A percentile compares a stretch with the other conserved stretches of the same genome.
Conservation (phyloP, 768 basidiomycete genomes). For the Trametes cinnabarina region DNA sequence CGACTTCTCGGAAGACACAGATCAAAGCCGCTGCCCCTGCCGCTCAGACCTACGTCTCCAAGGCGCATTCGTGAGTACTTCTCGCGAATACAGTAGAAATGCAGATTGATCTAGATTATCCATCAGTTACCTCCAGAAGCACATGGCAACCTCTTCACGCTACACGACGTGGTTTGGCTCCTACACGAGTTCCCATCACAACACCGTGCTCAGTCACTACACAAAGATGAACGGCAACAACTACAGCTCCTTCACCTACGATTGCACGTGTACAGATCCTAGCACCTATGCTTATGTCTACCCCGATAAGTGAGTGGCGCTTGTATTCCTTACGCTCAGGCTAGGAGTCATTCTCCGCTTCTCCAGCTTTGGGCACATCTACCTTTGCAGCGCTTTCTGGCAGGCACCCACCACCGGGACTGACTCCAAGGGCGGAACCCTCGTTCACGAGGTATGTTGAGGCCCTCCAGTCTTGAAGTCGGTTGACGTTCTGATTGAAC, state of each 20-base stretch:
- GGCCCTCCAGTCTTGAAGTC: too few species aligned
- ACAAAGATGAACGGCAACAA: slow-evolving; percentile 9
- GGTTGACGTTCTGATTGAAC: neutral
- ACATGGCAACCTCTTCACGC: slow-evolving; percentile 38
- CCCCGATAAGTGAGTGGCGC: neutral
- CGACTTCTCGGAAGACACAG: slow-evolving; percentile 32
- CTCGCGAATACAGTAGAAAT: neutral
- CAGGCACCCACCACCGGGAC: slow-evolving; percentile 35
- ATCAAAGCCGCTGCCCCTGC: slow-evolving; percentile 39
- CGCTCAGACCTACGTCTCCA: slow-evolving; percentile 40
- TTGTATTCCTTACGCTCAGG: neutral
- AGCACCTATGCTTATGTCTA: slow-evolving; percentile 5
- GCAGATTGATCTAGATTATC: neutral
- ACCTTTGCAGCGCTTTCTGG: slow-evolving; percentile 9
- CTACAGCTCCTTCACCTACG: slow-evolving; percentile 5
- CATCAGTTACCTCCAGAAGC: slow-evolving; percentile 33
- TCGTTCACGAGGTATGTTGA: slow-evolving; percentile 12
- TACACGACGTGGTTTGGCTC: slow-evolving; percentile 12
- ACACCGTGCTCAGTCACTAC: slow-evolving; percentile 4
- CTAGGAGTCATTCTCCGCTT: neutral
- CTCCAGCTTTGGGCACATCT: slow-evolving; percentile 1
- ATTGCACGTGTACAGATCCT: slow-evolving; percentile 16
- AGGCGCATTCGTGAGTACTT: slow-evolving; percentile 34
- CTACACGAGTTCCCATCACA: neutral
- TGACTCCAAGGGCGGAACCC: slow-evolving; percentile 35